phyloP scores from a whole-genome alignment of 768 basidiomycete species.

The Phanerochaete sordida region DNA sequence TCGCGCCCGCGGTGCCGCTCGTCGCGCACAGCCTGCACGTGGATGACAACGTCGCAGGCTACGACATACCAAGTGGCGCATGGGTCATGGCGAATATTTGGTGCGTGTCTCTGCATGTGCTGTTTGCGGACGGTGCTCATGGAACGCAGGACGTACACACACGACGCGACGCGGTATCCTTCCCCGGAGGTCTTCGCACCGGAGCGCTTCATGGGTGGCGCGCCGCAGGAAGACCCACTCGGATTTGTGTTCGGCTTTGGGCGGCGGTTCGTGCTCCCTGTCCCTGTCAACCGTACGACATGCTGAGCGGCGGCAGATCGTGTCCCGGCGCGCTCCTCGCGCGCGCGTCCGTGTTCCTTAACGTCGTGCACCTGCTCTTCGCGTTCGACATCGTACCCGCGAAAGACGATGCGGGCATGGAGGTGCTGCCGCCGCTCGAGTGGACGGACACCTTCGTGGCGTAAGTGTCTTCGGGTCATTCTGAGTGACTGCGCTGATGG shows the following conservation, averaged over 20 bases:
- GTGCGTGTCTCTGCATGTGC: constrained; percentile 7
- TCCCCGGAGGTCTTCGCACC: neutral
- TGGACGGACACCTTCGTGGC: neutral
- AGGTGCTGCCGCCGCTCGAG: neutral
- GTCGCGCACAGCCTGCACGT: constrained; percentile 17
- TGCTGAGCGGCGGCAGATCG: neutral
- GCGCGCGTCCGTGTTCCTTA: neutral
- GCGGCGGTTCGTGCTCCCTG: neutral
- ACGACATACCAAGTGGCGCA: constrained; percentile 28
- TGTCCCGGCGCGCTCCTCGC: neutral
- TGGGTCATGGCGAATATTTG: constrained; percentile 27
- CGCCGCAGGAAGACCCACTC: neutral
- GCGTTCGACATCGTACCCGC: neutral
- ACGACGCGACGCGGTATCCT: neutral
- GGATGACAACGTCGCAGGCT: constrained; percentile 29
- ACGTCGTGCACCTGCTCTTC: neutral
- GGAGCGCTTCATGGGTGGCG: neutral
- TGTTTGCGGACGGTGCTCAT: neutral
- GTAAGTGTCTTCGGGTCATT: neutral
- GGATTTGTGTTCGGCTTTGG: constrained; percentile 8
- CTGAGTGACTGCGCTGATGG: neutral
- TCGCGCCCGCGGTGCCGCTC: neutral
- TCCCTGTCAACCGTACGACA: neutral
- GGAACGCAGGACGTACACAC: neutral
- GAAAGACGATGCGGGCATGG: neutral